Percentiles rank a stretch among this genome's conserved stretches.
These are phyloP conservation scores for Kalanchoe fedtschenkoi DNA, from an alignment of 164 flowering plant genomes.

Conservation along the genomic window DNA sequence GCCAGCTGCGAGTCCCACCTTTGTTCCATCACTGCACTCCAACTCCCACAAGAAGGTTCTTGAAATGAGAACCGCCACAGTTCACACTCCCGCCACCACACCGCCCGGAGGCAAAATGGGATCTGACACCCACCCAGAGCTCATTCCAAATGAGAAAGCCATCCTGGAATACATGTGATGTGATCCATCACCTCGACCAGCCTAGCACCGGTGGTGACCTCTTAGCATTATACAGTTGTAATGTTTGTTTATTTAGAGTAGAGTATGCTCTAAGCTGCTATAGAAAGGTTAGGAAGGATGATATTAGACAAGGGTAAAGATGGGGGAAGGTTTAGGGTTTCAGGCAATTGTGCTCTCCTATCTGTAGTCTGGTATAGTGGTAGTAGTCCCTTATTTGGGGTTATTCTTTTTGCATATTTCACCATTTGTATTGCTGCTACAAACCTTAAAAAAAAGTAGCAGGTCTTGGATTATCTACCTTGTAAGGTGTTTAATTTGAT, in stretches of 20 bases:
- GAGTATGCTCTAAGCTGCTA: neutral
- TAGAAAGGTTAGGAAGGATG: neutral
- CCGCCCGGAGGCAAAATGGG: neutral
- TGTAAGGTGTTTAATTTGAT: too few species aligned
- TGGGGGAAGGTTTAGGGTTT: neutral
- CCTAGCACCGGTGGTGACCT: too few species aligned
- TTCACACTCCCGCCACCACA: neutral
- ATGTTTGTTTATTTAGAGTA: too few species aligned
- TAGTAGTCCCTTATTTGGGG: neutral
- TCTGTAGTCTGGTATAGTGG: neutral
- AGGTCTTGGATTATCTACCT: too few species aligned
- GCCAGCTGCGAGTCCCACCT: slow-evolving; percentile 95
- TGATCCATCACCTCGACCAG: neutral
- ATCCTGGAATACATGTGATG: neutral
- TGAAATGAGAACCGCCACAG: slow-evolving; percentile 55
- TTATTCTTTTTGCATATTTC: slow-evolving; percentile 37
- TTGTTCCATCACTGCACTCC: slow-evolving; percentile 72
- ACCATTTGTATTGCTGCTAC: slow-evolving; percentile 16
- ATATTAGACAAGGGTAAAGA: neutral
- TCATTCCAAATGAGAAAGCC: neutral
- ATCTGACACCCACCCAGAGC: neutral
- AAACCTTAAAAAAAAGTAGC: too few species aligned
- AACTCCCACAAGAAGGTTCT: slow-evolving; percentile 87
- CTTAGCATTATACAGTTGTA: too few species aligned
- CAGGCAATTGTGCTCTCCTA: neutral